phyloP scores from a whole-genome alignment of 2,329 filamentous ascomycete genomes.

The Aspergillus glaucus region DNA sequence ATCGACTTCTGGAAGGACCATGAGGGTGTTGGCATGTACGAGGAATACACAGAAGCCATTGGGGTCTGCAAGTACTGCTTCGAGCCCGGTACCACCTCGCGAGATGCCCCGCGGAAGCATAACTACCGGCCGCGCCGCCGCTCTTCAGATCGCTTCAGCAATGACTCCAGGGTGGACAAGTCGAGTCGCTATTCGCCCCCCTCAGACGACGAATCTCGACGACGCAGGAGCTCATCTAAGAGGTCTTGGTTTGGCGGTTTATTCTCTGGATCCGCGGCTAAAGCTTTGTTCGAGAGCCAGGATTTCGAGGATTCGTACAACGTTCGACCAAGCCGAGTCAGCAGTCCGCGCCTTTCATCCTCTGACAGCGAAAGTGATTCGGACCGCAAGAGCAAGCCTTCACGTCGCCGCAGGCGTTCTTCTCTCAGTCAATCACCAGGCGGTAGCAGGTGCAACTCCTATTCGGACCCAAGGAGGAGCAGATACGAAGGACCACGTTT shows the following conservation, averaged over 20 bases:
- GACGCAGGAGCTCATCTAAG: conserved; percentile 36
- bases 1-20: conserved; percentile 58
- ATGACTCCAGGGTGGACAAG: conserved; percentile 50
- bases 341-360: conserved; percentile 21
- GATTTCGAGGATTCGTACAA: conserved; percentile 58
- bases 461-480: conserved; percentile 18
- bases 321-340: conserved; percentile 47
- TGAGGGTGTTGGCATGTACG: conserved; percentile 59
- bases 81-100: conserved; percentile 51
- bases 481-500: conserved; percentile 19
- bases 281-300: conserved; percentile 47
- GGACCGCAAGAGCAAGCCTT: conserved; percentile 38
- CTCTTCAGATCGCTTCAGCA: conserved; percentile 42
- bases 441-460: conserved; percentile 23
- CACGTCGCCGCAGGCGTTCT: conserved; percentile 31
- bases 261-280: conserved; percentile 50
- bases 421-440: conserved; percentile 29
- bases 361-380: conserved; percentile 24
- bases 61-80: conserved; percentile 62
- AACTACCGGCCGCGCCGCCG: conserved; percentile 44
- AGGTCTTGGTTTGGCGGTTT: conserved; percentile 50
- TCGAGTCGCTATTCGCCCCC: conserved; percentile 52
- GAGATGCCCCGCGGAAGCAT: conserved; percentile 56
- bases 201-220: conserved; percentile 41
- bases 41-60: conserved; percentile 62